Conservation (phyloP, 2,329 filamentous ascomycete genomes). For the Cytospora schulzeri region DNA sequence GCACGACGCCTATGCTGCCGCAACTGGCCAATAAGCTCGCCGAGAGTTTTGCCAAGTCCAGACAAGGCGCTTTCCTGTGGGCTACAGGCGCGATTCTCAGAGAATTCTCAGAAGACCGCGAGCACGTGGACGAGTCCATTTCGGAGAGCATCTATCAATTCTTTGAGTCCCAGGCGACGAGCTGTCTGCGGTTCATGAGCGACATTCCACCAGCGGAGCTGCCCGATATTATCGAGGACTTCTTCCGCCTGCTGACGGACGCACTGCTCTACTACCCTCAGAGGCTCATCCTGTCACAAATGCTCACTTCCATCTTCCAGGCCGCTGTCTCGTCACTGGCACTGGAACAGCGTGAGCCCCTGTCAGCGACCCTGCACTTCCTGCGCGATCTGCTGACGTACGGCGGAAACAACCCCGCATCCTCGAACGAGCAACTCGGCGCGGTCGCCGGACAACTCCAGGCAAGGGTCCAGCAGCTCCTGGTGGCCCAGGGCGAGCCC, state of each 20-base stretch:
- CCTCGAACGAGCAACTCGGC: conserved; percentile 57
- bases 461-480: conserved; percentile 70
- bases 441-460: conserved; percentile 70
- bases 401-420: conserved; percentile 73
- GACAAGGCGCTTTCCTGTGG: conserved; percentile 98
- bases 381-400: conserved; percentile 89
- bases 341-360: conserved; percentile 86
- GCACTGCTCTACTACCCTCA: conserved; percentile 91
- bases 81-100: conserved; percentile 92
- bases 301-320: conserved; percentile 82
- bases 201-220: conserved; percentile 75
- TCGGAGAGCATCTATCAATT: conserved; percentile 89
- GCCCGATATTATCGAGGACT: conserved; percentile 88
- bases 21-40: conserved; percentile 87
- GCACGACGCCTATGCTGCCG: conserved; percentile 82
- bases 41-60: conserved; percentile 78
- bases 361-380: conserved; percentile 91
- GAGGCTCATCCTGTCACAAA: conserved; percentile 75
- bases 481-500: conserved; percentile 70
- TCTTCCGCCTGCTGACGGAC: conserved; percentile 90
- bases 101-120: conserved; percentile 90
- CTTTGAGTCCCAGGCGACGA: conserved; percentile 89
- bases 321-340: conserved; percentile 85
- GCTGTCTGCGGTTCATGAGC: conserved; percentile 86
- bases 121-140: conserved; percentile 79